Base-by-base conservation (phyloP, 169 alveolate species). In the Theileria sp. region DNA sequence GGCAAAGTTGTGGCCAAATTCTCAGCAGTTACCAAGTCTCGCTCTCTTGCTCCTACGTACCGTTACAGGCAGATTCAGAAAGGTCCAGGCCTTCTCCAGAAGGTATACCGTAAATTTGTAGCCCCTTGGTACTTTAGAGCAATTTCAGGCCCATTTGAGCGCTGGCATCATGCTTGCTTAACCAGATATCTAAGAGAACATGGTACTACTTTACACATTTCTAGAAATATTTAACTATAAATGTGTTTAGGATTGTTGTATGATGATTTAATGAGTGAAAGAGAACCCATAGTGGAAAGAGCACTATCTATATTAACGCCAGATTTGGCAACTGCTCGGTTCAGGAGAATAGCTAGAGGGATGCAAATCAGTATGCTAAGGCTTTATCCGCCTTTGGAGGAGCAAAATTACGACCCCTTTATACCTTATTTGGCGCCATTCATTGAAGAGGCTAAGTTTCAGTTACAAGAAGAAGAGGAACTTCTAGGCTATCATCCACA, bases 401-500 rank as follows among this genome's bases (percentile, higher is more conserved):
- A 88, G 26, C 96, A 93, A 78, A 93, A 93, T 76, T 93, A 93
- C 74, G 96, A 93, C 66, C 96, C 96, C 7, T 92, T 88, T 75
- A 87, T 93, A 34, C 96, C 96, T 0, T 93, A 93, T 74, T 78
- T 93, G 77, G 96, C 96, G 30, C 96, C 96, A 21, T 93, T 88
- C 73, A 88, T 93, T n/a, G 96, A 93, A 81, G 96, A 93, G 79
- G 96, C 96, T 34, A 93, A 93, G 80, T 93, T 93, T 68, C 96
- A 93, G 80, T 68, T 93, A 50, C 96, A 93, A 71, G 96, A 93
- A 81, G 96, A 93, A 60, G 96, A 93, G 69, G 96, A 93, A 74
- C 86, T 93, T 81, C 87, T 93, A 49, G 96, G 96, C 25, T 93
- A 86, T 71, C 96, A 93, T 79, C 95, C 95, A 44, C 86, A 81